A percentile compares a stretch with the other conserved stretches of the same genome.
Conservation (phyloP, 805 yeast species). For the Starmerella tilneyi region DNA sequence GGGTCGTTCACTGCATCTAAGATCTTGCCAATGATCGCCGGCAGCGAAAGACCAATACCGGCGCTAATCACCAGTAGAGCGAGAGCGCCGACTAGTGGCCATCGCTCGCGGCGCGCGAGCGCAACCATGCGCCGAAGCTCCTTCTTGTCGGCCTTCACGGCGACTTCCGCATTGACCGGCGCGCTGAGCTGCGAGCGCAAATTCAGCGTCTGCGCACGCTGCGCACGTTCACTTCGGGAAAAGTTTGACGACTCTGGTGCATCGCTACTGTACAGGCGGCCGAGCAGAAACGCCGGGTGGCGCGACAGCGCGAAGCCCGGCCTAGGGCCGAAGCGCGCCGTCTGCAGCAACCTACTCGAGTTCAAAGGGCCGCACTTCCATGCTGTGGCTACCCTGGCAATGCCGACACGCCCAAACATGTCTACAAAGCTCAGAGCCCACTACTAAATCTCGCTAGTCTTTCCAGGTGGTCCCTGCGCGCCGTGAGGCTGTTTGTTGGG, state of each 20-base stretch:
- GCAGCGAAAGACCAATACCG: constrained; percentile 69
- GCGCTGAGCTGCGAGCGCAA: constrained; percentile 28
- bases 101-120: constrained; percentile 49
- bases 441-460: too few relatives aligned
- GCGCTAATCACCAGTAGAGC: constrained; percentile 58
- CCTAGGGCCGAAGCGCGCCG: neutral
- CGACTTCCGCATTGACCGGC: constrained; percentile 10
- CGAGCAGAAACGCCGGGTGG: neutral
- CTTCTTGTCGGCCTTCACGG: constrained; percentile 19
- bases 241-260: constrained; percentile 16
- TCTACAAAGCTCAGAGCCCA: neutral
- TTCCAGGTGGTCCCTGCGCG: neutral
- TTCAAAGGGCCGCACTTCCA: too few relatives aligned
- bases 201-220: constrained; percentile 27
- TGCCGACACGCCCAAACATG: constrained; percentile 5
- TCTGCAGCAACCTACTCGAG: too few relatives aligned
- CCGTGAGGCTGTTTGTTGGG: neutral
- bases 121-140: constrained; percentile 43
- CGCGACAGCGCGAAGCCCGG: neutral
- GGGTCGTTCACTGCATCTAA: constrained; percentile 55
- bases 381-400: constrained; percentile 3
- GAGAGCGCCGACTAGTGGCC: constrained; percentile 51
- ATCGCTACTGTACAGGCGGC: neutral
- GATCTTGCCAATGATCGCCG: constrained; percentile 74
- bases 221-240: constrained; percentile 26